Base-by-base conservation (phyloP, 208 protist species). In the Leishmania turanica region DNA sequence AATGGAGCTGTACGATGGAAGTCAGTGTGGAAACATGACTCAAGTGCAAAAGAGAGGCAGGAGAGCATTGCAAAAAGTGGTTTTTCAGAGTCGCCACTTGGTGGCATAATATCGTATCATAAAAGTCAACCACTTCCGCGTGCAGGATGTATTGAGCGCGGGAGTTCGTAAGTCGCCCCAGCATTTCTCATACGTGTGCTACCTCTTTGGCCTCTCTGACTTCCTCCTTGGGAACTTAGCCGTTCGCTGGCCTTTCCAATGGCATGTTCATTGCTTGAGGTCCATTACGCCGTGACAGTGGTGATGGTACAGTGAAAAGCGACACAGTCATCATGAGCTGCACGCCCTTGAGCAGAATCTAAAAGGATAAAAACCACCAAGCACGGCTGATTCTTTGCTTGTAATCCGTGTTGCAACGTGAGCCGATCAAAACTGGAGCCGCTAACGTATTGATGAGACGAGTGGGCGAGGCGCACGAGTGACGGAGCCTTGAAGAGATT, bases 281-380 rank as follows among this genome's bases (percentile, higher is more conserved):
- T 51, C 68, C 8, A 72, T 53, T n/a, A 37, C 68, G 19, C 13
- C 9, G 42, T 49, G 42, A 21, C 24, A 53, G 24, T 72, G 68
- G 42, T 34, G 53, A 47, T 49, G 24, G 31, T 75, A 40, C 71
- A 75, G 27, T 40, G 15, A 75, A 60, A 11, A 62, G 49, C 27
- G 24, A 5, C 45, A 40, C 45, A 34, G 8, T 15, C n/a, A 37
- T 37, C 45, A 60, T 60, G 71, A 75, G 71, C 71, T 34, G 47
- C 47, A 42, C 51, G 58, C 19, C 31, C 45, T 75, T 45, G 71
- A 75, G 71, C 71, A 75, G 71, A 75, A 60, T 75, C 71, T 75
- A 75, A 54, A 37, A 60, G 31, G 15, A 40, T 51, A 17, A 60
- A 31, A 75, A 27, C 42, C 68, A 37, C 47, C n/a, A 75, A 60